phyloP scores from a whole-genome alignment of 768 basidiomycete species.

The Mycena galopus region DNA sequence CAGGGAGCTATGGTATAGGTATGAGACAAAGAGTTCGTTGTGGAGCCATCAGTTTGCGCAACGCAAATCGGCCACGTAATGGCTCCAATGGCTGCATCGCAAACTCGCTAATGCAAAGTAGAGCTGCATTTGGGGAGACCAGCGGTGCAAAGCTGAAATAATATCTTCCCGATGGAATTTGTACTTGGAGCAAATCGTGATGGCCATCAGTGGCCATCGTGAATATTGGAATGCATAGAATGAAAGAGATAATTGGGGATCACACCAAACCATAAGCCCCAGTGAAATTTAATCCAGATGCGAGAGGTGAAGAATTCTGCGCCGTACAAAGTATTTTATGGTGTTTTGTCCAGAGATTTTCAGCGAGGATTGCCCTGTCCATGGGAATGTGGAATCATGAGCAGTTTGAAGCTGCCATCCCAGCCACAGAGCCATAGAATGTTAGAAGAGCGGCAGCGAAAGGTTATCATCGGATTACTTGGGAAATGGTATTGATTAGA shows the following conservation, averaged over 20 bases:
- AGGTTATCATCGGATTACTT: slow-evolving; percentile 7
- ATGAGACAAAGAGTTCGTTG: no score
- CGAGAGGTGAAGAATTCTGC: slow-evolving; percentile 8
- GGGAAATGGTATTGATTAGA: background rate
- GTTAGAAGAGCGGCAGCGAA: slow-evolving; percentile 5
- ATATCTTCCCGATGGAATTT: background rate
- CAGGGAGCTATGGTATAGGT: background rate
- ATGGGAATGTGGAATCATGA: slow-evolving; percentile 1
- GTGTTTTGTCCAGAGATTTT: slow-evolving; percentile 8
- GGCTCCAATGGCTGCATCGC: no score
- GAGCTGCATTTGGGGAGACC: slow-evolving; percentile 8
- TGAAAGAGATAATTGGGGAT: background rate
- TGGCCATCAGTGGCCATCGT: slow-evolving; percentile 3
- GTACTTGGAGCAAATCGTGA: slow-evolving; percentile 5
- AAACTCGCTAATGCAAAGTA: background rate
- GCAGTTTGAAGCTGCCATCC: slow-evolving; percentile 9
- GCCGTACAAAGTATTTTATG: slow-evolving; percentile 3
- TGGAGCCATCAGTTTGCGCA: no score
- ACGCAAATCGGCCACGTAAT: no score
- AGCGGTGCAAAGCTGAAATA: slow-evolving; percentile 7
- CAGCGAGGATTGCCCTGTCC: background rate
- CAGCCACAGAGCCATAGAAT: slow-evolving; percentile 11
- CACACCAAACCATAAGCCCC: no score
- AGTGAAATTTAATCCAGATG: no score
- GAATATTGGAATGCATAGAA: slow-evolving; percentile 7